Percentiles rank a stretch among this genome's conserved stretches.
Conservation (phyloP, 2,329 filamentous ascomycete genomes). For the Samsoniella hepiali region DNA sequence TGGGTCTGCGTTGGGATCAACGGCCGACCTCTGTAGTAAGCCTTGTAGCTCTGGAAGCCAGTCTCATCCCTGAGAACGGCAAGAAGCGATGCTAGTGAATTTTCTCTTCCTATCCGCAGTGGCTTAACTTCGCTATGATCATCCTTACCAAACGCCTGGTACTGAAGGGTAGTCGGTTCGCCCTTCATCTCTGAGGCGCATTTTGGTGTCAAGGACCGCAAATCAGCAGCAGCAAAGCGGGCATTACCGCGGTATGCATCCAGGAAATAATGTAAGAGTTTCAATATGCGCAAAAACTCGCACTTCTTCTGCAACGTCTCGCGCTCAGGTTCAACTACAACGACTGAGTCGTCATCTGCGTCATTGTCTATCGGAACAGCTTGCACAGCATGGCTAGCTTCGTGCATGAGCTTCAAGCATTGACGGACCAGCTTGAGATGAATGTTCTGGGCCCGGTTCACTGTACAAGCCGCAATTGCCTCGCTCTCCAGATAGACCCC, state of each 20-base stretch:
- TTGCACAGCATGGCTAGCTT: constrained; percentile 42
- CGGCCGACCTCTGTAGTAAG: constrained; percentile 67
- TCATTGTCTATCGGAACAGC: constrained; percentile 39
- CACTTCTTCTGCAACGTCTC: constrained; percentile 51
- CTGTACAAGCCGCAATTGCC: constrained; percentile 48
- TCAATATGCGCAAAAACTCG: constrained; percentile 65
- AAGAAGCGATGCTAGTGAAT: constrained; percentile 68
- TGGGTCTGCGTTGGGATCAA: constrained; percentile 59
- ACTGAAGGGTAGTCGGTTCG: constrained; percentile 64
- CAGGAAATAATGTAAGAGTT: constrained; percentile 65
- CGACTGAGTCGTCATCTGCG: constrained; percentile 52
- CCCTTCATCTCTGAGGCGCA: constrained; percentile 55
- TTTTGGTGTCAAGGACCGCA: constrained; percentile 51
- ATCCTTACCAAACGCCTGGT: constrained; percentile 67
- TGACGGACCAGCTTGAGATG: constrained; percentile 71
- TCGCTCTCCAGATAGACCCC: constrained; percentile 65
- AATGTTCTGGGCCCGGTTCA: constrained; percentile 49
- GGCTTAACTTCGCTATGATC: constrained; percentile 57
- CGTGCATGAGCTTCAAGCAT: constrained; percentile 67
- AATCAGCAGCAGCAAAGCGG: constrained; percentile 57
- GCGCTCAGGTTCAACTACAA: constrained; percentile 44
- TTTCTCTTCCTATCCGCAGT: constrained; percentile 64
- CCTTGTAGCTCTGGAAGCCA: constrained; percentile 70
- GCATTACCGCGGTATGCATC: constrained; percentile 60
- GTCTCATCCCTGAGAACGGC: constrained; percentile 65